phyloP scores from a whole-genome alignment of 805 yeast genomes.

The Teunomyces lycoperdinae region DNA sequence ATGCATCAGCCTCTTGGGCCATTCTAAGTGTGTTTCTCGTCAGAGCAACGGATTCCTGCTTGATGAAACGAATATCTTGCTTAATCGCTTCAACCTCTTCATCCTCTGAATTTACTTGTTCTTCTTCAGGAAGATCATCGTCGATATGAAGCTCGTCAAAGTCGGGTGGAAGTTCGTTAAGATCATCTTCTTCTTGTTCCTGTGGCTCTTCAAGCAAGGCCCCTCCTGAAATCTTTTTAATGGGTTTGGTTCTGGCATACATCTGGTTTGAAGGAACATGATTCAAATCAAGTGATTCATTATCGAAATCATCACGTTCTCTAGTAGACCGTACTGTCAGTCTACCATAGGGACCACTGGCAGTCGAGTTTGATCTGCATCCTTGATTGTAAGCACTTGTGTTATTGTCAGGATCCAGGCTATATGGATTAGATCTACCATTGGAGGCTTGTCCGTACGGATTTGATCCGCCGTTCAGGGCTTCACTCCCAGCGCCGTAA shows the following conservation, averaged over 20 bases:
- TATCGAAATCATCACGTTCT: conserved; percentile 17
- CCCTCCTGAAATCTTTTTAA: conserved; percentile 14
- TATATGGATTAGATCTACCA: neutral
- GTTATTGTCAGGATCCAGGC: neutral
- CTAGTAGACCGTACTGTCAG: neutral
- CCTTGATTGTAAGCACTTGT: too few relatives aligned
- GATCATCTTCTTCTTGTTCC: conserved; percentile 28
- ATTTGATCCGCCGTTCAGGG: neutral
- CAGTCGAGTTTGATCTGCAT: neutral
- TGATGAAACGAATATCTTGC: conserved; percentile 76
- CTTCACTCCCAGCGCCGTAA: neutral
- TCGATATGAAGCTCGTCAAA: conserved; percentile 41
- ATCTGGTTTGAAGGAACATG: conserved; percentile 33
- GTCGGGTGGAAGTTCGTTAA: conserved; percentile 31
- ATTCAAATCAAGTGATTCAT: conserved; percentile 38
- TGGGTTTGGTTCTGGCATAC: conserved; percentile 13
- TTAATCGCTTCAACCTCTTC: conserved; percentile 87
- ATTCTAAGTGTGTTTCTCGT: conserved; percentile 74
- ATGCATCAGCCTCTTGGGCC: conserved; percentile 48
- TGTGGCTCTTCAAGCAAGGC: neutral
- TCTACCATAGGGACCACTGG: neutral
- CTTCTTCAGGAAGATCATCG: conserved; percentile 32
- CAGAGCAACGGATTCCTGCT: conserved; percentile 81
- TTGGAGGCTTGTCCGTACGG: neutral
- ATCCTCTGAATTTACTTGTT: conserved; percentile 58